These are phyloP conservation scores for Malassezia obtusa DNA, from an alignment of 1,284 basidiomycete genomes.

Conservation along the genomic window DNA sequence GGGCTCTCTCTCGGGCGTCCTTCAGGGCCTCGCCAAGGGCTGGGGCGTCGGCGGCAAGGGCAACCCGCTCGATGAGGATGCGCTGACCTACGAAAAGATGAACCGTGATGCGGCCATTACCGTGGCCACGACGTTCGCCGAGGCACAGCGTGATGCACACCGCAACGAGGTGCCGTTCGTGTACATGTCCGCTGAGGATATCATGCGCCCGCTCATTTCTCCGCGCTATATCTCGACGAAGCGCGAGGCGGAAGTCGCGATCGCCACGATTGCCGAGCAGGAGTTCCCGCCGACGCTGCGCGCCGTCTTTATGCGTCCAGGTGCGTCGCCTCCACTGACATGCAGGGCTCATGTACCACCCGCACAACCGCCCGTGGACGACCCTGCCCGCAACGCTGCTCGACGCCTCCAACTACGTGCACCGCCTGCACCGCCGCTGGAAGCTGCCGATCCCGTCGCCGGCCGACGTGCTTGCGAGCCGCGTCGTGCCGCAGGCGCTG, in stretches of 20 bases:
- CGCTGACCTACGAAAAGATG: conserved; percentile 61
- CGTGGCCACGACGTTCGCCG: conserved; percentile 43
- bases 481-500: conserved; percentile 29
- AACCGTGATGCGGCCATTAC: conserved; percentile 65
- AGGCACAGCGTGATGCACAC: background rate
- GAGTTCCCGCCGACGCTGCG: conserved; percentile 3
- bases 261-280: conserved; percentile 45
- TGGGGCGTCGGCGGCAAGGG: conserved; percentile 49
- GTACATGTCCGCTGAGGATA: conserved; percentile 87
- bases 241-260: conserved; percentile 69
- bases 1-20: conserved; percentile 49
- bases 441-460: conserved; percentile 59
- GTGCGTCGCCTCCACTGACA: no score
- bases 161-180: conserved; percentile 61
- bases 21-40: conserved; percentile 33
- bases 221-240: conserved; percentile 78
- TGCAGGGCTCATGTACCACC: conserved; percentile 75
- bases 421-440: conserved; percentile 20
- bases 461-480: conserved; percentile 25
- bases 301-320: conserved; percentile 13
- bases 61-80: conserved; percentile 40
- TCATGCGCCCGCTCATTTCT: conserved; percentile 76
- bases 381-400: conserved; percentile 75
- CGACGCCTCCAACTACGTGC: conserved; percentile 54
- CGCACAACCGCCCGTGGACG: conserved; percentile 76